Conservation (phyloP, 1,284 basidiomycete genomes). For the Tranzscheliella williamsii region DNA sequence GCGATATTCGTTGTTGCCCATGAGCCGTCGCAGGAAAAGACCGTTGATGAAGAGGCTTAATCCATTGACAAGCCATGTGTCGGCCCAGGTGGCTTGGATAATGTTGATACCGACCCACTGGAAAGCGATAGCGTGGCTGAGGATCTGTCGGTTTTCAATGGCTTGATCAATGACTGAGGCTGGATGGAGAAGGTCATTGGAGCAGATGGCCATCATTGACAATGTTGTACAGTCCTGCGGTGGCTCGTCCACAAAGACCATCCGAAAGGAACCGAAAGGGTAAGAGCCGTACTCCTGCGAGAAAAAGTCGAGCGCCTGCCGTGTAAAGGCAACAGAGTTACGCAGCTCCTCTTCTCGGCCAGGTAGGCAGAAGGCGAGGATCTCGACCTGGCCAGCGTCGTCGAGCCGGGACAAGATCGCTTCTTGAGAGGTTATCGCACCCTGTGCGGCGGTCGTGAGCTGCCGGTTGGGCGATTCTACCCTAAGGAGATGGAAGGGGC, state of each 20-base stretch:
- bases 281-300: constrained; percentile 92
- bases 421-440: constrained; percentile 63
- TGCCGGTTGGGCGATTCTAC: constrained; percentile 25
- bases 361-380: constrained; percentile 90
- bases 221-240: constrained; percentile 71
- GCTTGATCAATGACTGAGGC: constrained; percentile 91
- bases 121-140: constrained; percentile 79
- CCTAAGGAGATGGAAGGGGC: constrained; percentile 71
- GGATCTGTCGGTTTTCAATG: constrained; percentile 81
- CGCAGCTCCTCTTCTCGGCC: constrained; percentile 74
- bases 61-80: constrained; percentile 94
- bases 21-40: constrained; percentile 80
- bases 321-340: constrained; percentile 74
- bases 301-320: constrained; percentile 88
- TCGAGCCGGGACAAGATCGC: constrained; percentile 15
- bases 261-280: constrained; percentile 87
- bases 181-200: constrained; percentile 82
- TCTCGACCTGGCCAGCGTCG: constrained; percentile 69
- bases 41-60: constrained; percentile 87
- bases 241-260: constrained; percentile 92
- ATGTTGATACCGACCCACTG: constrained; percentile 99
- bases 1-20: constrained; percentile 97
- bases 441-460: constrained; percentile 67
- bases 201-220: constrained; percentile 79
- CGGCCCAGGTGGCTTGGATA: constrained; percentile 88